Evolutionary conservation across 345 rosid species (phyloP).

Genomic region (Hibiscus mutabilis): DNA sequence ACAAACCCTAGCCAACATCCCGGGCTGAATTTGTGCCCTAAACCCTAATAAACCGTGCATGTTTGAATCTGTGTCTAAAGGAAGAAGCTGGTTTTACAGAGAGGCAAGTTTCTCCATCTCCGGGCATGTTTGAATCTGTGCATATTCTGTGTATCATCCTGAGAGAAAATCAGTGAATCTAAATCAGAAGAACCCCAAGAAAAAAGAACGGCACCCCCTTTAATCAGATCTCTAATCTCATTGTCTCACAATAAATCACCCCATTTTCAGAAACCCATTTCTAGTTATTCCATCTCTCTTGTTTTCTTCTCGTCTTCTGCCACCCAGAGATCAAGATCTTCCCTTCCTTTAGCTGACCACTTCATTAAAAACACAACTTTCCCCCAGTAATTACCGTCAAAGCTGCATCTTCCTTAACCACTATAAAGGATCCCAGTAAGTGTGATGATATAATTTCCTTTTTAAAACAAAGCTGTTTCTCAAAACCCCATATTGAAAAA

Average conservation of each 20-base stretch:
- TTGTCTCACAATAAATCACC: constrained; percentile 7
- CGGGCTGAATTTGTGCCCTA: background rate
- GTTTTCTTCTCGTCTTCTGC: constrained; percentile 10
- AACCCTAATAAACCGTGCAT: background rate
- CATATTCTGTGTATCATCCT: background rate
- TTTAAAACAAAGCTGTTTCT: constrained; percentile 25
- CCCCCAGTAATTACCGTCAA: constrained; percentile 20
- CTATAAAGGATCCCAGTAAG: constrained; percentile 2
- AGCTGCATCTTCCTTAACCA: constrained; percentile 10
- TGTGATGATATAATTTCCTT: constrained; percentile 21
- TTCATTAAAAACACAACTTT: constrained; percentile 22
- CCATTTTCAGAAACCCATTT: background rate
- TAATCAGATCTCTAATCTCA: constrained; percentile 14
- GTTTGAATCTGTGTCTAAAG: background rate
- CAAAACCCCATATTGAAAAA: constrained; percentile 16
- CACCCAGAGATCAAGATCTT: background rate
- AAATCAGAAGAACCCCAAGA: background rate
- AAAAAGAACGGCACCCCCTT: constrained; percentile 6
- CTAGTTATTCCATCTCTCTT: constrained; percentile 1
- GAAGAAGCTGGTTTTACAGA: background rate
- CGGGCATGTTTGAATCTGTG: background rate
- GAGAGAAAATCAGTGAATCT: background rate
- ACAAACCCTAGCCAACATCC: background rate
- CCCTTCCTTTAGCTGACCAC: constrained; percentile 12
- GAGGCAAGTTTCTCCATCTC: constrained; percentile 2